These are phyloP conservation scores for Metschnikowia gelsemii DNA, from an alignment of 805 yeast species.

Conservation along the genomic window DNA sequence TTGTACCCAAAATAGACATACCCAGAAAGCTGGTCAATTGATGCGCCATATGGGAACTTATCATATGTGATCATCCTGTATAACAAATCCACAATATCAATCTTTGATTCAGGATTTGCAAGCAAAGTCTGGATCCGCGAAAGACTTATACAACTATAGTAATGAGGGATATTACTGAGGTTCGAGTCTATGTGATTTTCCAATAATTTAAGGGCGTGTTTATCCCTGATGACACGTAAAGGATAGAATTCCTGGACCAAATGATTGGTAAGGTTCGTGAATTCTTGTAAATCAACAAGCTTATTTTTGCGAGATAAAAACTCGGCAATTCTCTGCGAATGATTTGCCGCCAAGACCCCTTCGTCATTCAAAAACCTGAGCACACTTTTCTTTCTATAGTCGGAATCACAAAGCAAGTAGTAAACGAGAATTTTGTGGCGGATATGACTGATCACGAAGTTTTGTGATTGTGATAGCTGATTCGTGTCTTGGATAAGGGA, in stretches of 20 bases:
- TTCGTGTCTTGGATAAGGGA: slow-evolving; percentile 1
- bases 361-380: slow-evolving; percentile 21
- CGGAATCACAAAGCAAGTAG: slow-evolving; percentile 33
- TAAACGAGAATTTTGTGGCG: slow-evolving; percentile 31
- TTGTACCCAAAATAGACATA: slow-evolving; percentile 27
- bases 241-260: slow-evolving; percentile 4
- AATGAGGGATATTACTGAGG: slow-evolving; percentile 30
- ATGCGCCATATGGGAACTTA: slow-evolving; percentile 31
- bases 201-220: slow-evolving; percentile 14
- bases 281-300: slow-evolving; percentile 20
- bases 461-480: neutral
- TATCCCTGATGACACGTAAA: slow-evolving; percentile 3
- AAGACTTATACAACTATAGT: slow-evolving; percentile 29
- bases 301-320: slow-evolving; percentile 15
- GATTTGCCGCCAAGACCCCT: neutral
- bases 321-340: slow-evolving; percentile 6
- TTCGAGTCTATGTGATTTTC: slow-evolving; percentile 34
- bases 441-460: slow-evolving; percentile 14
- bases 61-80: slow-evolving; percentile 35
- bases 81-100: slow-evolving; percentile 29
- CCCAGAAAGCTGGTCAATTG: slow-evolving; percentile 34
- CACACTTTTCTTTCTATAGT: slow-evolving; percentile 32
- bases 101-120: slow-evolving; percentile 10
- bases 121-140: slow-evolving; percentile 24
- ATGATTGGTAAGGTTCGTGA: slow-evolving; percentile 16